A percentile compares a stretch with the other conserved stretches of the same genome.
Conservation (phyloP, 306 rosid genomes). For the Castanospermum australe region DNA sequence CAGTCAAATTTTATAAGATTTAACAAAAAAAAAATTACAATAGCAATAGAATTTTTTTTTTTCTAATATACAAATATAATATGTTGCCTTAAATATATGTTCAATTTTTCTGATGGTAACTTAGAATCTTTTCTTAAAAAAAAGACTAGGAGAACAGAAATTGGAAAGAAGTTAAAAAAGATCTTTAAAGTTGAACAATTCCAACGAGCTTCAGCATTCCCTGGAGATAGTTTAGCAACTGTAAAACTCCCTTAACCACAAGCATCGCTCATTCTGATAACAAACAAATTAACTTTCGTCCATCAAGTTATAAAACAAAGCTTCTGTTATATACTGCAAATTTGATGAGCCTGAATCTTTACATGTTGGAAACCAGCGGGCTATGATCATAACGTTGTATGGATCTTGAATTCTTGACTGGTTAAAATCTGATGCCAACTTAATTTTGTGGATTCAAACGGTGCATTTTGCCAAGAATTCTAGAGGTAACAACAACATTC, state of each 20-base stretch:
- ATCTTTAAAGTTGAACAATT: conserved; percentile 21
- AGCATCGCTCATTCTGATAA: not conserved
- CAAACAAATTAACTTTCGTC: not conserved
- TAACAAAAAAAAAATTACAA: no score
- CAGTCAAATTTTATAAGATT: no score
- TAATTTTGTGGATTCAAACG: conserved; percentile 7
- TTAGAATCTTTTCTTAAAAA: not conserved
- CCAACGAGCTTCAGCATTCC: conserved; percentile 7
- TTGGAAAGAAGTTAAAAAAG: not conserved
- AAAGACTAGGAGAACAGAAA: not conserved
- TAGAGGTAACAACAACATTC: conserved; percentile 17
- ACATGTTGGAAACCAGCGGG: not conserved
- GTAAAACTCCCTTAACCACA: not conserved
- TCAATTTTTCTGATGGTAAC: not conserved
- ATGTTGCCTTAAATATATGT: not conserved
- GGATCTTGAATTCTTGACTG: conserved; percentile 13
- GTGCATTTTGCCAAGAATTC: conserved; percentile 2
- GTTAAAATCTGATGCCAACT: not conserved
- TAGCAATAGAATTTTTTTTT: not conserved
- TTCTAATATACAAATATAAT: not conserved
- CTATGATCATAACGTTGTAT: not conserved
- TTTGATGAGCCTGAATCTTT: not conserved
- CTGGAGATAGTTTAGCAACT: conserved; percentile 10
- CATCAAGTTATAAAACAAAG: not conserved
- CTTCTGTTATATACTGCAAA: not conserved